Base-by-base conservation (phyloP, 768 basidiomycete species). In the Lactifluus volemus region DNA sequence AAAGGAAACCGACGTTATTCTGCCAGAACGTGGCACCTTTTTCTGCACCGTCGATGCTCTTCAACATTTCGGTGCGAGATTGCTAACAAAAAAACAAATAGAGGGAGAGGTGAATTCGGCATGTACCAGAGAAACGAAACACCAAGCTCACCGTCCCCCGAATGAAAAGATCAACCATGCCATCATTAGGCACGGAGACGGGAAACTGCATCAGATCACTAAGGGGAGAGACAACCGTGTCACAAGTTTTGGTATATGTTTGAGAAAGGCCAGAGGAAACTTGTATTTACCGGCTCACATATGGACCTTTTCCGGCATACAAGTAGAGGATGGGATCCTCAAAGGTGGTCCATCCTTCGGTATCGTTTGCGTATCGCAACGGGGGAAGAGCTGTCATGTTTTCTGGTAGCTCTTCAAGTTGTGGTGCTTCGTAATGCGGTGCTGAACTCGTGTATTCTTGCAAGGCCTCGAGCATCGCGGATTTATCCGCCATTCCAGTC, bases 171-270 rank as follows among this genome's bases (percentile, higher is more conserved):
- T 92, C 91, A 55, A 93, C 84, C 34, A 84, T 71, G 0, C 90
- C 89, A 67, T 94, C 89, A 61, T 88, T 82, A 0, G 89, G 87
- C 53, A 86, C 70, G 21, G 89, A 89, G 4, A 89, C 84, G 0
- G 90, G 92, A 68, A 92, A 94, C 29, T 89, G 83, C 85, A 92
- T 86, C 41, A 87, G 77, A 59, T 88, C 85, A 17, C 86, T 86
- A 29, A 15, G 54, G 14, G 25, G 25, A 25, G 44, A 34, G 14
- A 39, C 30, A 38, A n/a, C 11, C 45, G 42, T n/a, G 58, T 19
- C 57, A 54, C 59, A 53, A 64, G 55, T 12, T 17, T 36, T 60
- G 49, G 25, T 25, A 25, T 25, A 25, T 34, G 32, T 17, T 48
- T 11, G 38, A 30, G 58, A 19, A 61, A 54, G 25, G 25, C 10